Evolutionary conservation across 2,329 filamentous ascomycete species (phyloP), one percentile per base, ranked within the genome.

Genomic region (Truncatella angustata): DNA sequence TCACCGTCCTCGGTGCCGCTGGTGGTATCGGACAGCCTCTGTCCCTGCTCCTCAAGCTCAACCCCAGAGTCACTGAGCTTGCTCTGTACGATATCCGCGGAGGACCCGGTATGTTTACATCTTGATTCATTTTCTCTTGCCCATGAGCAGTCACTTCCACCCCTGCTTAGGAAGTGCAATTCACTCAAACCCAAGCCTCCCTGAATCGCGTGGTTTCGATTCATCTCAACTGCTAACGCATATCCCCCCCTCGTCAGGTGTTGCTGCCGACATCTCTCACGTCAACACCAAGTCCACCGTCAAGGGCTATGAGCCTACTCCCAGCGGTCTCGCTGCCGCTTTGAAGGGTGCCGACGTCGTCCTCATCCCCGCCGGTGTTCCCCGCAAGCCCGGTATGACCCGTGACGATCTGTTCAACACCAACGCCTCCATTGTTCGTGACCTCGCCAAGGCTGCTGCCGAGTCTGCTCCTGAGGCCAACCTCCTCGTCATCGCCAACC

Each of bases 341-440:
- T 85, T 99, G 73, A 88, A 90, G 79, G 92, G 84, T 70, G 80
- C 91, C 68, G 91, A 97, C 77, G 86, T 99, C 66, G 90, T 99
- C 69, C 85, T 99, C 70, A 97, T 99, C 75, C 94, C 94, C 69
- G 94, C 94, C 69, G 94, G 94, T 82, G 93, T 99, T 63, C 94
- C 94, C 71, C 91, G 94, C 80, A 97, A 97, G 86, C 94, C 94
- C 73, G 94, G 94, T 78, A 99, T 99, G 94, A 96, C 90, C 79
- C 92, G 94, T 82, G 94, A 99, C 78, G 93, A 99, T 74, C 88
- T 99, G 60, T 99, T 99, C 91, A 97, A 97, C 87, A 99, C 93
- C 84, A 99, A 99, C 77, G 94, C 94, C 75, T 96, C 91, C 73
- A 99, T 99, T 74, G 94, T 99, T 73, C 92, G 93, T 70, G 94